These are phyloP conservation scores for Earliella scabrosa DNA, from an alignment of 1,284 basidiomycete genomes.

Conservation along the genomic window DNA sequence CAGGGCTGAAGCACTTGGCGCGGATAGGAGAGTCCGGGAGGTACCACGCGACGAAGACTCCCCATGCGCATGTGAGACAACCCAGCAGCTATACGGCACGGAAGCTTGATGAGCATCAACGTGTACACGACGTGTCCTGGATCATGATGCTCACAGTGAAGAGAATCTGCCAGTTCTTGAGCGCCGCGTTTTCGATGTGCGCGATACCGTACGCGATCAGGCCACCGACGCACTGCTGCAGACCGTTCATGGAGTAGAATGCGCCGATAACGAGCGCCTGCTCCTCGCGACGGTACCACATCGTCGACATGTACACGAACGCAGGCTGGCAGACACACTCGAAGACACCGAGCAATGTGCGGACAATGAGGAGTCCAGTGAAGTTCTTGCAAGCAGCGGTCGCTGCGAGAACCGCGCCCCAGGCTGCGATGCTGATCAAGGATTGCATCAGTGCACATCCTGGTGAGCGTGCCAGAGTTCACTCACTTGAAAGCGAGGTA, in stretches of 20 bases:
- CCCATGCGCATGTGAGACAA: conserved; percentile 51
- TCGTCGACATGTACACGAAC: conserved; percentile 48
- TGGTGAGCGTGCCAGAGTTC: too few species aligned
- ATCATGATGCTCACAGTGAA: conserved; percentile 44
- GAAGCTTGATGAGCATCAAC: too few species aligned
- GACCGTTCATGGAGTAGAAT: conserved; percentile 57
- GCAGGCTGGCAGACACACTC: conserved; percentile 57
- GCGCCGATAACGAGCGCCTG: conserved; percentile 52
- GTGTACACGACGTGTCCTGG: too few species aligned
- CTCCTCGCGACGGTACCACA: conserved; percentile 58
- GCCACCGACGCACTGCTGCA: conserved; percentile 56
- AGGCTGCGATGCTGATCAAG: conserved; percentile 44
- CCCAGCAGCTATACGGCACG: conserved; percentile 42
- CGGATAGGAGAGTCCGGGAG: conserved; percentile 56
- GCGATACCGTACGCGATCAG: conserved; percentile 54
- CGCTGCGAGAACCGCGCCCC: conserved; percentile 53
- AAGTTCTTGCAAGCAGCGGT: conserved; percentile 54
- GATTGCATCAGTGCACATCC: too few species aligned
- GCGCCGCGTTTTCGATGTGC: conserved; percentile 43
- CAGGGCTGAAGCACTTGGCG: conserved; percentile 50
- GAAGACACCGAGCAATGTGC: conserved; percentile 52
- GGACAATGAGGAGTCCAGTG: conserved; percentile 48
- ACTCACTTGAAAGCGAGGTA: conserved; percentile 49
- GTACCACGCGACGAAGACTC: conserved; percentile 53
- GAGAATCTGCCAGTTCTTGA: conserved; percentile 58